These are phyloP conservation scores for Fusarium sp. DNA, from an alignment of 2,329 filamentous ascomycete genomes.

Conservation along the genomic window DNA sequence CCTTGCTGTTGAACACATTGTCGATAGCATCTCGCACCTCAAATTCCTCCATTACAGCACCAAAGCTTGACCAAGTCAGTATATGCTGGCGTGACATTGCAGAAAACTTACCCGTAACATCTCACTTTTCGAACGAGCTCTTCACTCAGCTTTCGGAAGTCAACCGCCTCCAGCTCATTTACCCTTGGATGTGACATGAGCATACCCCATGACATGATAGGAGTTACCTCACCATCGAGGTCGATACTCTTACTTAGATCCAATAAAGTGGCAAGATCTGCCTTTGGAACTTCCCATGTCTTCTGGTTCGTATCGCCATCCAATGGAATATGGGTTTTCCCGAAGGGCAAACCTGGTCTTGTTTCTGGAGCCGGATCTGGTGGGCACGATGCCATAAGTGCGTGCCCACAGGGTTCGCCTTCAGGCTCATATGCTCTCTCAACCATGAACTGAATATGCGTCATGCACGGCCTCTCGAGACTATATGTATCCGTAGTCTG, in stretches of 20 bases:
- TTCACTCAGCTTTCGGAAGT: slow-evolving; percentile 76
- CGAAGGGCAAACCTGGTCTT: slow-evolving; percentile 63
- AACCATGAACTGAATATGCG: slow-evolving; percentile 84
- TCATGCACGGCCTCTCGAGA: slow-evolving; percentile 93
- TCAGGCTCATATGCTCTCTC: slow-evolving; percentile 67
- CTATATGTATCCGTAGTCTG: slow-evolving; percentile 62
- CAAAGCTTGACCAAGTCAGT: slow-evolving; percentile 57
- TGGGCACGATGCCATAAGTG: slow-evolving; percentile 91
- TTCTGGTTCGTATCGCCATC: slow-evolving; percentile 62
- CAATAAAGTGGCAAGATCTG: slow-evolving; percentile 81
- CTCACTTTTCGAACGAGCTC: slow-evolving; percentile 83
- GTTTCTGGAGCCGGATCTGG: slow-evolving; percentile 68
- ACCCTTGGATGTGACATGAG: slow-evolving; percentile 78
- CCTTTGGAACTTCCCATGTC: slow-evolving; percentile 81
- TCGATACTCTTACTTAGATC: slow-evolving; percentile 85
- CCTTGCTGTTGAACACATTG: slow-evolving; percentile 56
- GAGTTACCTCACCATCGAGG: slow-evolving; percentile 90
- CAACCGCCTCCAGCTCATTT: slow-evolving; percentile 69
- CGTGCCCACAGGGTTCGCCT: slow-evolving; percentile 82
- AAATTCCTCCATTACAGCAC: slow-evolving; percentile 71
- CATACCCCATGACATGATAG: slow-evolving; percentile 93
- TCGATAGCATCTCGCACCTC: slow-evolving; percentile 82
- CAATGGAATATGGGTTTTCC: slow-evolving; percentile 52
- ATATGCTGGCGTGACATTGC: neutral
- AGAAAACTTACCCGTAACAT: slow-evolving; percentile 84